Percentiles rank a stretch among this genome's conserved stretches.
Conservation (phyloP, 345 rosid genomes). For the Barbarea vulgaris region DNA sequence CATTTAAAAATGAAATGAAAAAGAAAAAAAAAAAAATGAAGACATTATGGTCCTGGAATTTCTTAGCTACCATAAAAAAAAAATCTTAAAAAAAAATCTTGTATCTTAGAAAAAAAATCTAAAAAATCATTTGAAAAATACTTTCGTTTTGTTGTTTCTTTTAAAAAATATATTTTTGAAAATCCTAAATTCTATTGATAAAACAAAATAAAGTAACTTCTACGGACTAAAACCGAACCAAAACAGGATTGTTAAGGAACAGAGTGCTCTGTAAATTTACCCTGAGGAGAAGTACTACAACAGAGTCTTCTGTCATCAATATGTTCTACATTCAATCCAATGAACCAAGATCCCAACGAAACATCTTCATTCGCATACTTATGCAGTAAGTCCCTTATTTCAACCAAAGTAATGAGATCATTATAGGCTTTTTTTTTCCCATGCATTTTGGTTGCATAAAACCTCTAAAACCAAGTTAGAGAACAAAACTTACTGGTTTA, state of each 20-base stretch:
- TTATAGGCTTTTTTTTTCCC: not conserved
- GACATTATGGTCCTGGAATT: not conserved
- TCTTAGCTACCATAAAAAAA: not conserved
- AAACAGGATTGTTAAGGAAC: not conserved
- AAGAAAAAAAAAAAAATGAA: not conserved
- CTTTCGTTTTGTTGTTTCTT: no score
- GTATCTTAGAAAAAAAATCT: no score
- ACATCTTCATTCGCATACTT: constrained; percentile 70
- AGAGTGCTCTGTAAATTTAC: constrained; percentile 39
- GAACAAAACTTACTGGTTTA: constrained; percentile 60
- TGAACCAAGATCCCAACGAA: constrained; percentile 64
- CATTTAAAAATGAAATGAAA: not conserved
- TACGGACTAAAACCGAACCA: not conserved
- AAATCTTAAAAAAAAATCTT: not conserved
- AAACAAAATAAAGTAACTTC: not conserved
- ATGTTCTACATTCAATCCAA: constrained; percentile 63
- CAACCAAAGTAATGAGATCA: not conserved
- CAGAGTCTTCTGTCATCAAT: constrained; percentile 65
- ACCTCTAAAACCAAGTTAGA: not conserved
- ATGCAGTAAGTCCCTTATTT: constrained; percentile 59
- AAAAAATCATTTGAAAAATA: no score
- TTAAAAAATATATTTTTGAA: no score
- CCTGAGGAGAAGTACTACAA: constrained; percentile 79
- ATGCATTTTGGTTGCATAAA: not conserved
- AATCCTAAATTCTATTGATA: not conserved